These are phyloP conservation scores for Tulasnella sp. DNA, from an alignment of 768 basidiomycete species.

Conservation along the genomic window DNA sequence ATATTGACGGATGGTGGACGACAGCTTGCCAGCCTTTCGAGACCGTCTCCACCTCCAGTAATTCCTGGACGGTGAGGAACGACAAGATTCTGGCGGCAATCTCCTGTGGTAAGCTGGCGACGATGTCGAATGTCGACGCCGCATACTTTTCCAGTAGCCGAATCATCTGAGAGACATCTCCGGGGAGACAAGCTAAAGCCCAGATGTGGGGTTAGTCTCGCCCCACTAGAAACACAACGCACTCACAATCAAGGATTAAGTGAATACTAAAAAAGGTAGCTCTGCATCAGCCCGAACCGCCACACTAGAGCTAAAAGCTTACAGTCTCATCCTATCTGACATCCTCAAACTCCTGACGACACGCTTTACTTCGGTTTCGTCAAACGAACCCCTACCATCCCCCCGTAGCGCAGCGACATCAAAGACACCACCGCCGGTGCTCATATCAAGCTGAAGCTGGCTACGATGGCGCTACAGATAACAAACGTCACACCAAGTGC, in stretches of 20 bases:
- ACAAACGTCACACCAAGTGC: no score
- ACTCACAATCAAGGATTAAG: constrained; percentile 49
- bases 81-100: constrained; percentile 53
- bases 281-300: background rate
- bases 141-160: constrained; percentile 74
- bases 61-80: constrained; percentile 44
- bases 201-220: constrained; percentile 15
- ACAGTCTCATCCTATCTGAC: constrained; percentile 66
- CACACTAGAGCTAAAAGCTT: constrained; percentile 26
- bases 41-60: constrained; percentile 46
- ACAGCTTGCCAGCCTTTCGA: constrained; percentile 35
- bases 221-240: background rate
- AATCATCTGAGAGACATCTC: constrained; percentile 75
- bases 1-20: constrained; percentile 54
- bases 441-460: background rate
- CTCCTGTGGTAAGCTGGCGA: constrained; percentile 56
- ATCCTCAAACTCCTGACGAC: constrained; percentile 47
- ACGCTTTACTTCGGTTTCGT: constrained; percentile 55
- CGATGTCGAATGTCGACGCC: constrained; percentile 68
- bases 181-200: constrained; percentile 56
- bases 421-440: background rate
- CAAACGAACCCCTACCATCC: constrained; percentile 43
- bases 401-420: constrained; percentile 33
- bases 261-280: constrained; percentile 33
- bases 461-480: constrained; percentile 5